A percentile compares a stretch with the other conserved stretches of the same genome.
Conservation (phyloP, 257 asterid species). For the Misopates orontium region DNA sequence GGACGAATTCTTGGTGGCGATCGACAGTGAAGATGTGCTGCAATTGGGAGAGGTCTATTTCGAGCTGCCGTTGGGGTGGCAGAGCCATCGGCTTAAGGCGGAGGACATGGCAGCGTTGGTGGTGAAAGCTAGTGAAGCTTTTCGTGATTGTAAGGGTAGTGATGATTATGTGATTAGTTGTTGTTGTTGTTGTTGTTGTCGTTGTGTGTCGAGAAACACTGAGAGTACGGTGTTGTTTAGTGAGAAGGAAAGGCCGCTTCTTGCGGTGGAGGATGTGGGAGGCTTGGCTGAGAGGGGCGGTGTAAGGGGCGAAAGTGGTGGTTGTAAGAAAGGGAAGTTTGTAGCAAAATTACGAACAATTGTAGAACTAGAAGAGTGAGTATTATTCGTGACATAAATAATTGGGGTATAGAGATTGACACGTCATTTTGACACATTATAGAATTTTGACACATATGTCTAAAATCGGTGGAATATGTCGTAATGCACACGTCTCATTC, state of each 20-base stretch:
- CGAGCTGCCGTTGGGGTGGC: slow-evolving; percentile 55
- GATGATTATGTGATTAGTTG: slow-evolving; percentile 24
- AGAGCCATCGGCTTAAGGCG: slow-evolving; percentile 55
- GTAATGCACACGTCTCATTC: too few relatives aligned
- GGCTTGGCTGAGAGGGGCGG: too few relatives aligned
- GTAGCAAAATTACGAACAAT: slow-evolving; percentile 41
- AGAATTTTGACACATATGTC: too few relatives aligned
- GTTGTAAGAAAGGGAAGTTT: slow-evolving; percentile 45
- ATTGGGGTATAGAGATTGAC: too few relatives aligned
- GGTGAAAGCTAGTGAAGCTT: slow-evolving; percentile 66
- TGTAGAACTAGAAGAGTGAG: neutral
- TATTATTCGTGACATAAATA: too few relatives aligned
- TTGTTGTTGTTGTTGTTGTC: slow-evolving; percentile 23
- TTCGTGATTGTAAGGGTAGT: slow-evolving; percentile 30
- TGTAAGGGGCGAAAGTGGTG: slow-evolving; percentile 29
- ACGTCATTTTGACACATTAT: too few relatives aligned
- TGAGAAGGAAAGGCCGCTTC: slow-evolving; percentile 37
- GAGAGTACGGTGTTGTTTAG: slow-evolving; percentile 24
- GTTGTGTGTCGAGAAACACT: slow-evolving; percentile 25
- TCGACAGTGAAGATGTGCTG: slow-evolving; percentile 57
- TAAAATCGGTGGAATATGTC: too few relatives aligned
- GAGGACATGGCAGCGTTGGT: slow-evolving; percentile 89
- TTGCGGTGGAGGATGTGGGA: too few relatives aligned
- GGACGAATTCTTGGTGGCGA: slow-evolving; percentile 44
- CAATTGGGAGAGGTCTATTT: slow-evolving; percentile 77